phyloP scores from a whole-genome alignment of 108 stramenopile species.

The Schizochytrium sp. region DNA sequence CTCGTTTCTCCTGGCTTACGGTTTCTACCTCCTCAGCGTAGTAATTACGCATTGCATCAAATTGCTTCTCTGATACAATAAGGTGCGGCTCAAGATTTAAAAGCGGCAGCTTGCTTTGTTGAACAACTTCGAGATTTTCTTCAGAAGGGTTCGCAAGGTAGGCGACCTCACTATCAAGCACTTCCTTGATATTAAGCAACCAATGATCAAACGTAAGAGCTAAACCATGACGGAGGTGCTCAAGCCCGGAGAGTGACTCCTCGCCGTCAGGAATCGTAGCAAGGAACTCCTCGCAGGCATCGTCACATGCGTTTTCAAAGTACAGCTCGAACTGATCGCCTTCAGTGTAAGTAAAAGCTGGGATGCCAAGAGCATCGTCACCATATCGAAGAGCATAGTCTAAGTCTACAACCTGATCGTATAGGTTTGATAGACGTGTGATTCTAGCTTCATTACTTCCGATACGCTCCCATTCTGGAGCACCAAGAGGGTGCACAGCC shows the following conservation, averaged over 20 bases:
- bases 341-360: not conserved
- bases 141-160: not conserved
- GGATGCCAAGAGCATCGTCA: not conserved
- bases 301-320: constrained; percentile 46
- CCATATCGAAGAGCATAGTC: constrained; percentile 28
- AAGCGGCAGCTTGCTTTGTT: not conserved
- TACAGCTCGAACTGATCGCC: constrained; percentile 45
- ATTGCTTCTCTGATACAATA: not conserved
- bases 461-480: not conserved
- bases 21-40: not conserved
- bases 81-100: constrained; percentile 34
- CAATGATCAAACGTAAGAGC: constrained; percentile 18
- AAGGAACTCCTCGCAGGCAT: constrained; percentile 17
- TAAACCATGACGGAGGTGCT: constrained; percentile 35
- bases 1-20: not conserved
- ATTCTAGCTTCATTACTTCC: not conserved
- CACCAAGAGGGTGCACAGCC: not conserved
- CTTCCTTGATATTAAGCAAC: not conserved
- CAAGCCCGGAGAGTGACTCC: constrained; percentile 7
- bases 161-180: not conserved
- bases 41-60: constrained; percentile 13
- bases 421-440: not conserved
- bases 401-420: not conserved
- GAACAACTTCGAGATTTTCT: not conserved
- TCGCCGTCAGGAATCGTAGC: not conserved